Percentiles rank a stretch among this genome's conserved stretches.
Conservation (phyloP, 2,329 filamentous ascomycete species). For the Fusarium pilosicola region DNA sequence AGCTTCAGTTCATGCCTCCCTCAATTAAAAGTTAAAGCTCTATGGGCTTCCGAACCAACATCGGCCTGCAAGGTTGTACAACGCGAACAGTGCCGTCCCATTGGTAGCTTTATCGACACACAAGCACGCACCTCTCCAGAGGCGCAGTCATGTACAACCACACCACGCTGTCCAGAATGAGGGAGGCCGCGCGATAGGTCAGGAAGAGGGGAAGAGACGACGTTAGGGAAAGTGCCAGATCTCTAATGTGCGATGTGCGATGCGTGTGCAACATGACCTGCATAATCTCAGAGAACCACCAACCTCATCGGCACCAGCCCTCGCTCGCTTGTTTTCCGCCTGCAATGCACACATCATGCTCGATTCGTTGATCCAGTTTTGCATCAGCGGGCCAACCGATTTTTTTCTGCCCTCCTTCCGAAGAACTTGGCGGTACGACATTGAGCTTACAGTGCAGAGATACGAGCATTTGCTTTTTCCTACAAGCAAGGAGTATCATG, state of each 20-base stretch:
- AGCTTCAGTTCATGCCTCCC: neutral
- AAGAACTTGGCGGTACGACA: slow-evolving; percentile 9
- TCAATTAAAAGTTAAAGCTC: neutral
- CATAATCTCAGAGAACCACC: slow-evolving; percentile 43
- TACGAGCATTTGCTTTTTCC: neutral
- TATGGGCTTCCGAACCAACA: slow-evolving; percentile 35
- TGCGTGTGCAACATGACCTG: slow-evolving; percentile 41
- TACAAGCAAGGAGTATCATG: slow-evolving; percentile 2
- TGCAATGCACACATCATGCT: slow-evolving; percentile 24
- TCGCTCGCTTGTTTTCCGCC: slow-evolving; percentile 42
- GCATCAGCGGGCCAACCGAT: neutral
- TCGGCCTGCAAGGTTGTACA: slow-evolving; percentile 36
- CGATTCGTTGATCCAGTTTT: slow-evolving; percentile 12
- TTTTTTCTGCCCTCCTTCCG: neutral
- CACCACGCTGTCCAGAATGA: slow-evolving; percentile 26
- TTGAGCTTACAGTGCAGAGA: neutral
- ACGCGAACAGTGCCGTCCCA: slow-evolving; percentile 35
- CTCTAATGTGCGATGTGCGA: slow-evolving; percentile 38
- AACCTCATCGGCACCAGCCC: slow-evolving; percentile 40
- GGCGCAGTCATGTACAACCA: slow-evolving; percentile 36
- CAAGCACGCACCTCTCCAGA: slow-evolving; percentile 16
- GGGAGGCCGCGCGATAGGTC: slow-evolving; percentile 24
- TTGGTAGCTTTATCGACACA: slow-evolving; percentile 38
- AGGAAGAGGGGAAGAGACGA: slow-evolving; percentile 18
- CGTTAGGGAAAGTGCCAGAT: slow-evolving; percentile 41